Conservation (phyloP, 225 moss, liverwort and hornwort genomes). For the Asterella californica region DNA sequence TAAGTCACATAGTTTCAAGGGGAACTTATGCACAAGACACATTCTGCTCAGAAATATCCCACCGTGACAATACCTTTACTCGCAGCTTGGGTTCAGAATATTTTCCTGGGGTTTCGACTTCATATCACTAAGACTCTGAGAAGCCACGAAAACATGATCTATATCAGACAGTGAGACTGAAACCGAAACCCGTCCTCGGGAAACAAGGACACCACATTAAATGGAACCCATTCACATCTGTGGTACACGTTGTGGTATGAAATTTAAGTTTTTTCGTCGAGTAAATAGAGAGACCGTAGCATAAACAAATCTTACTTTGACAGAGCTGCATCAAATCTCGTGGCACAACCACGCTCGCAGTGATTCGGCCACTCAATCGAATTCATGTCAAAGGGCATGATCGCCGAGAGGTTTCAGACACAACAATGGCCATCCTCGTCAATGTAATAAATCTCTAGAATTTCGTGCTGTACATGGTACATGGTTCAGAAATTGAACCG, state of each 20-base stretch:
- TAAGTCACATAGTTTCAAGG: too few species aligned
- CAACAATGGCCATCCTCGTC: conserved; percentile 4
- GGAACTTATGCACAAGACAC: too few species aligned
- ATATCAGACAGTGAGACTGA: neutral
- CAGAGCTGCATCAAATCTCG: conserved; percentile 12
- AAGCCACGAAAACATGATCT: neutral
- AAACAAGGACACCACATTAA: neutral
- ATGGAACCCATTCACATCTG: neutral
- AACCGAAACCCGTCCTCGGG: neutral
- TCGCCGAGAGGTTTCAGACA: conserved; percentile 6
- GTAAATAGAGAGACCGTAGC: conserved; percentile 10
- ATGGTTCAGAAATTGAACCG: conserved; percentile 16
- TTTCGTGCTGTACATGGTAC: conserved; percentile 26
- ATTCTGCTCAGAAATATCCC: too few species aligned
- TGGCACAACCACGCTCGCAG: neutral
- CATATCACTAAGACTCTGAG: too few species aligned
- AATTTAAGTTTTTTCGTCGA: conserved; percentile 10
- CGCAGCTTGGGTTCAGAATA: too few species aligned
- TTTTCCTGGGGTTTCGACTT: too few species aligned
- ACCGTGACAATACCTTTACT: too few species aligned
- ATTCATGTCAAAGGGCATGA: conserved; percentile 5
- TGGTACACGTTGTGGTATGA: neutral
- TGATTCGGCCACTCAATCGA: neutral
- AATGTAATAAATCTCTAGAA: conserved; percentile 11
- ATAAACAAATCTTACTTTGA: conserved; percentile 15